These are phyloP conservation scores for Xylariales sp. DNA, from an alignment of 2,329 filamentous ascomycete genomes.

Conservation along the genomic window DNA sequence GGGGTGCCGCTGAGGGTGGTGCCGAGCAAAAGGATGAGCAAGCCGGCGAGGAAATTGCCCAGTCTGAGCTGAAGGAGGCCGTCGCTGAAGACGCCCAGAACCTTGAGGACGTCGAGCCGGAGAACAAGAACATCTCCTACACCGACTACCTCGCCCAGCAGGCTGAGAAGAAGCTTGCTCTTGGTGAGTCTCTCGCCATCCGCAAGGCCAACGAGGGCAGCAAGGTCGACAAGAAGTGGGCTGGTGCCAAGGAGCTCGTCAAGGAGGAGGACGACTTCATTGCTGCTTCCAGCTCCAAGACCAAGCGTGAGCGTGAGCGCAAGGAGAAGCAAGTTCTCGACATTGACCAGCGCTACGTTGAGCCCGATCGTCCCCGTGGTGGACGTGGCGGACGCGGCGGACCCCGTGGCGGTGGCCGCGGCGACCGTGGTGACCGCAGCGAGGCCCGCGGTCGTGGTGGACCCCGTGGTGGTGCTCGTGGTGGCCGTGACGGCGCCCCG, in stretches of 20 bases:
- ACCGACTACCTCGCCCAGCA: conserved; percentile 75
- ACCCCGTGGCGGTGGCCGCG: conserved; percentile 48
- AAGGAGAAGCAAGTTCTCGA: conserved; percentile 89
- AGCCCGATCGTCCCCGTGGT: conserved; percentile 56
- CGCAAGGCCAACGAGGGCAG: conserved; percentile 91
- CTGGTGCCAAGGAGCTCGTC: conserved; percentile 67
- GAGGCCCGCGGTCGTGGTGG: conserved; percentile 32
- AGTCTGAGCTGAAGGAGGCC: conserved; percentile 74
- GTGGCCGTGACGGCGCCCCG: conserved; percentile 39
- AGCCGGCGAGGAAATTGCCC: conserved; percentile 84
- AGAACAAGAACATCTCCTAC: conserved; percentile 90
- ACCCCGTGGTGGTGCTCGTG: conserved; percentile 42
- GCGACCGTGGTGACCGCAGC: conserved; percentile 45
- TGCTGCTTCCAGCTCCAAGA: conserved; percentile 68
- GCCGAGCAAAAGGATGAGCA: conserved; percentile 89
- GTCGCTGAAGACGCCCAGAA: conserved; percentile 40
- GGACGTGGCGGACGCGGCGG: conserved; percentile 20
- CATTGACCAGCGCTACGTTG: conserved; percentile 79
- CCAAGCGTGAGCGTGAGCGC: conserved; percentile 79
- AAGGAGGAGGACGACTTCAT: conserved; percentile 76
- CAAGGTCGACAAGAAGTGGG: conserved; percentile 90
- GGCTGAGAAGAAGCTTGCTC: conserved; percentile 70
- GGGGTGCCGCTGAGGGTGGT: conserved; percentile 78
- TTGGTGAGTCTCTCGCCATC: conserved; percentile 61
- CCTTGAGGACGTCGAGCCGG: conserved; percentile 51